Evolutionary conservation across 495 filamentous ascomycete species (phyloP).

Genomic region (Cladorrhinum samala): DNA sequence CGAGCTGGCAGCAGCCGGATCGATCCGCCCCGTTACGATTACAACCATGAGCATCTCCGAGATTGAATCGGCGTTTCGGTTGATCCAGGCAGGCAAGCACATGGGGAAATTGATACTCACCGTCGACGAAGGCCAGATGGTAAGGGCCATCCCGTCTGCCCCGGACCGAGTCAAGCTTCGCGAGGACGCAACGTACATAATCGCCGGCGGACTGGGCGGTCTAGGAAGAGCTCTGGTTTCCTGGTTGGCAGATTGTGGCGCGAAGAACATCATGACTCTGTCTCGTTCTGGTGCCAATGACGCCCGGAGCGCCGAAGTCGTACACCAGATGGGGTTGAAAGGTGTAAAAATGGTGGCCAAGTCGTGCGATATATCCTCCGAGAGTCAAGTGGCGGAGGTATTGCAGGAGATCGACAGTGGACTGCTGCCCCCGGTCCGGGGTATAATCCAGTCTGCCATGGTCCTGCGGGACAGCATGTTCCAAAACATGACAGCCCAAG

Average conservation of each 20-base stretch:
- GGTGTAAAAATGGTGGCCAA: neutral
- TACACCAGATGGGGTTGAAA: neutral
- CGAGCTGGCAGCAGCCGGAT: no score
- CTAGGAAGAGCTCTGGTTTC: neutral
- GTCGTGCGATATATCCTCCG: neutral
- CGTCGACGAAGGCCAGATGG: neutral
- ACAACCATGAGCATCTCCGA: neutral
- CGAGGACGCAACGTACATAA: neutral
- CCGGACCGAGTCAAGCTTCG: neutral
- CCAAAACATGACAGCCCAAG: constrained; percentile 26
- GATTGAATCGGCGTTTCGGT: neutral
- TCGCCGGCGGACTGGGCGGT: neutral
- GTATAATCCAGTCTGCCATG: constrained; percentile 37
- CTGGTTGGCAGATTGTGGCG: neutral
- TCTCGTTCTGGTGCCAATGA: neutral
- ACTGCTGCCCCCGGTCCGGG: neutral
- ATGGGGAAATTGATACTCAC: neutral
- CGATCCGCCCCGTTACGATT: no score
- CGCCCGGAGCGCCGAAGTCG: neutral
- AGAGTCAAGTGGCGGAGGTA: neutral
- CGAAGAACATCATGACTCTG: neutral
- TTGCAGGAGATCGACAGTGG: neutral
- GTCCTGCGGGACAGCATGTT: constrained; percentile 35
- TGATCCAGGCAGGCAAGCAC: neutral
- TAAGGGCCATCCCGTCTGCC: no score